Evolutionary conservation across 192 early-diverging fungal species (phyloP).

Genomic region (Coemansia sp.): DNA sequence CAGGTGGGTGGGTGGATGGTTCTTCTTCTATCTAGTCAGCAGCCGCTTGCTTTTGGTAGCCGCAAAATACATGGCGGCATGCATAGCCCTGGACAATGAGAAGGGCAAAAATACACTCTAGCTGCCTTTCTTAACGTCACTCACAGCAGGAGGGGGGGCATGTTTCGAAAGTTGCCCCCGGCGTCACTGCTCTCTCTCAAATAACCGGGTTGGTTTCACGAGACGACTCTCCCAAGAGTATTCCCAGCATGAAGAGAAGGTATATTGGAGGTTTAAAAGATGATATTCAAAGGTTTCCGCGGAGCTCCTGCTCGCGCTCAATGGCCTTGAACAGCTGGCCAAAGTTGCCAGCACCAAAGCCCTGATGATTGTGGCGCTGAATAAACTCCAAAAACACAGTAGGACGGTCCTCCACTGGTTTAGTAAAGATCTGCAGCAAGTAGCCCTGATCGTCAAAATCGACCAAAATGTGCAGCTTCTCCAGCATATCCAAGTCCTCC

Average conservation of each 20-base stretch:
- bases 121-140: too few relatives aligned
- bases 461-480: conserved; percentile 87
- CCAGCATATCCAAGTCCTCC: conserved; percentile 79
- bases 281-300: conserved; percentile 70
- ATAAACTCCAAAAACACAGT: conserved; percentile 98
- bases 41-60: neutral
- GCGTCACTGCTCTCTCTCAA: too few relatives aligned
- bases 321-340: conserved; percentile 95
- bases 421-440: conserved; percentile 89
- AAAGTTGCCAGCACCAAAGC: conserved; percentile 97
- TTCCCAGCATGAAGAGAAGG: neutral
- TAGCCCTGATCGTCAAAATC: conserved; percentile 98
- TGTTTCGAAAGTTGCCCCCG: too few relatives aligned
- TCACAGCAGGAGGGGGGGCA: too few relatives aligned
- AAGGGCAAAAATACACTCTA: too few relatives aligned
- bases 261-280: neutral
- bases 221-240: neutral
- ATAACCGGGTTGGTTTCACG: too few relatives aligned
- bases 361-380: conserved; percentile 89
- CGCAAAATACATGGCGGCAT: too few relatives aligned
- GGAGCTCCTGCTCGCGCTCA: conserved; percentile 88
- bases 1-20: neutral
- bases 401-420: conserved; percentile 91
- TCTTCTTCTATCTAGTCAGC: neutral
- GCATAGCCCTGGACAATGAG: too few relatives aligned